Evolutionary conservation across 768 basidiomycete species (phyloP).

Genomic region (Lactarius hatsudake): DNA sequence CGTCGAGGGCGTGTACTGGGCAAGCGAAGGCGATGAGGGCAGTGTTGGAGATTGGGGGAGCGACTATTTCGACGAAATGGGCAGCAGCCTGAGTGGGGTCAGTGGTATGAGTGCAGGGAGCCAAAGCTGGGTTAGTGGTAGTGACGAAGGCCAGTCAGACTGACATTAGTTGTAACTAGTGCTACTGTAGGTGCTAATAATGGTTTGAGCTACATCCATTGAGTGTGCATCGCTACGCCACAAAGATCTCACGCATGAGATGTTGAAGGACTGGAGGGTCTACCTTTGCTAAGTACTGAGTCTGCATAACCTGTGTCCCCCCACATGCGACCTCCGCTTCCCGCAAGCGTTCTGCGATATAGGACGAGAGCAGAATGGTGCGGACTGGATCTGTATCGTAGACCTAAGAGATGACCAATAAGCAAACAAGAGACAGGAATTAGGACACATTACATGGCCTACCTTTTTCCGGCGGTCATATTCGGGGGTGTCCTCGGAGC

Average conservation of each 20-base stretch:
- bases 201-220: not conserved
- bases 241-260: slow-evolving; percentile 39
- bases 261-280: slow-evolving; percentile 76
- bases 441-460: slow-evolving; percentile 29
- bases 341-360: slow-evolving; percentile 54
- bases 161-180: slow-evolving; percentile 6
- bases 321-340: slow-evolving; percentile 61
- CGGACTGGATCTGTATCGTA: slow-evolving; percentile 71
- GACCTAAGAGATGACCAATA: slow-evolving; percentile 42
- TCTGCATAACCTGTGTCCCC: slow-evolving; percentile 59
- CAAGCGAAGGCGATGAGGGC: slow-evolving; percentile 39
- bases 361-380: slow-evolving; percentile 59
- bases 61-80: slow-evolving; percentile 33
- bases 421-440: not conserved
- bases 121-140: slow-evolving; percentile 27
- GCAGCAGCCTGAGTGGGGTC: slow-evolving; percentile 27
- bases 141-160: slow-evolving; percentile 26
- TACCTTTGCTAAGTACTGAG: slow-evolving; percentile 56
- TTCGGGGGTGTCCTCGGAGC: slow-evolving; percentile 70
- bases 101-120: slow-evolving; percentile 27
- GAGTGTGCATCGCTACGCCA: slow-evolving; percentile 1
- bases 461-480: slow-evolving; percentile 74
- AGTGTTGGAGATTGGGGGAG: slow-evolving; percentile 62
- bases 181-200: not conserved
- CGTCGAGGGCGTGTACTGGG: slow-evolving; percentile 28